These are phyloP conservation scores for Erucastrum elatum DNA, from an alignment of 345 rosid species.

Conservation along the genomic window DNA sequence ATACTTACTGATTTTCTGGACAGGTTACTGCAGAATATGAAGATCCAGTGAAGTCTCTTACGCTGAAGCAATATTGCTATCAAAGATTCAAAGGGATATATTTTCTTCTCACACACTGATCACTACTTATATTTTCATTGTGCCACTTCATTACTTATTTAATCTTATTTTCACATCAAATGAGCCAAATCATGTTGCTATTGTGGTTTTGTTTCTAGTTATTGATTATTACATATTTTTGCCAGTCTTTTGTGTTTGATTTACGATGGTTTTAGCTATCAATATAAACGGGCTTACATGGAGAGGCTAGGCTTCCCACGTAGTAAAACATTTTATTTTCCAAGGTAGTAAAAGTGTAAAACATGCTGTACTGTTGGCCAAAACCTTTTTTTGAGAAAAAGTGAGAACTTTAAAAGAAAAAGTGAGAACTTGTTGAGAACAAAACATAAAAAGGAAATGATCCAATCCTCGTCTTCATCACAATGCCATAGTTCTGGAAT, in stretches of 20 bases:
- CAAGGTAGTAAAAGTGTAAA: no score
- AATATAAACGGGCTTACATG: not conserved
- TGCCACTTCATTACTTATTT: not conserved
- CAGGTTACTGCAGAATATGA: slow-evolving; percentile 69
- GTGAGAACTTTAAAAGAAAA: not conserved
- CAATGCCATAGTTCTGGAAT: slow-evolving; percentile 58
- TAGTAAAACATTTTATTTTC: not conserved
- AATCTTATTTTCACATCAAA: not conserved
- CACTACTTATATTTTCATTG: not conserved
- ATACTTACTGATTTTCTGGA: not conserved
- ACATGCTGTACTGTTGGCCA: not conserved
- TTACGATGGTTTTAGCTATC: not conserved
- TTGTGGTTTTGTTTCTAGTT: not conserved
- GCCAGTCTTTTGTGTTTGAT: not conserved
- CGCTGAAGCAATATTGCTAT: not conserved
- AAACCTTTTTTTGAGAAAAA: not conserved
- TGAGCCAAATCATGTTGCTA: not conserved
- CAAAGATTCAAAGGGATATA: not conserved
- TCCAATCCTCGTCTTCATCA: slow-evolving; percentile 54
- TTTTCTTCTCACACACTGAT: not conserved
- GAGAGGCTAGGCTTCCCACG: not conserved
- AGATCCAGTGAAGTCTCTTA: slow-evolving; percentile 44
- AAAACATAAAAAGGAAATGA: not conserved
- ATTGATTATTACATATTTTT: not conserved
- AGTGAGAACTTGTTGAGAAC: not conserved